Percentiles rank a stretch among this genome's conserved stretches.
phyloP scores from a whole-genome alignment of 2,329 filamentous ascomycete genomes.

The Biscogniauxia sp. region DNA sequence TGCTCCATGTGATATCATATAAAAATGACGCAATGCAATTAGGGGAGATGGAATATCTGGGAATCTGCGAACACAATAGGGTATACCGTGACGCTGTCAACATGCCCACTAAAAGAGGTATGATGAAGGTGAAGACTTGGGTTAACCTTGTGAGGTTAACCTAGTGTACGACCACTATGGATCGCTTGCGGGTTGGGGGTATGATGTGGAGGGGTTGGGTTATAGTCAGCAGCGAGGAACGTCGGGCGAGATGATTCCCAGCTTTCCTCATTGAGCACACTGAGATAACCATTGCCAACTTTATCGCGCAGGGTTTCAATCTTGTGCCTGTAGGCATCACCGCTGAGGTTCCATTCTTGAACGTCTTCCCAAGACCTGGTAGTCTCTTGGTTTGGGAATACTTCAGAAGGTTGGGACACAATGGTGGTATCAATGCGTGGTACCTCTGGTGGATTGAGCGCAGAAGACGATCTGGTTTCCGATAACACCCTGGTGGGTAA shows the following conservation, averaged over 20 bases:
- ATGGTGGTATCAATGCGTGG: slow-evolving; percentile 40
- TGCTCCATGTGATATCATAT: slow-evolving; percentile 28
- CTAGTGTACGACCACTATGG: slow-evolving; percentile 52
- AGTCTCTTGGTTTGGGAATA: slow-evolving; percentile 32
- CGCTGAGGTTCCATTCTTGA: slow-evolving; percentile 64
- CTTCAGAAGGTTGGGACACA: slow-evolving; percentile 33
- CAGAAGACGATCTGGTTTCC: slow-evolving; percentile 33
- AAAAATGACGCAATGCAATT: slow-evolving; percentile 26
- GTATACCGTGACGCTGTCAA: slow-evolving; percentile 14
- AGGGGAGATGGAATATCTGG: slow-evolving; percentile 20
- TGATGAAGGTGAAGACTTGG: slow-evolving; percentile 5
- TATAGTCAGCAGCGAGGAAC: slow-evolving; percentile 40
- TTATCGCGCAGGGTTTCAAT: slow-evolving; percentile 83
- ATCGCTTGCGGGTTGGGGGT: slow-evolving; percentile 46
- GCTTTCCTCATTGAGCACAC: slow-evolving; percentile 75
- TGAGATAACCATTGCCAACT: slow-evolving; percentile 84
- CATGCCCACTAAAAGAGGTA: slow-evolving; percentile 7
- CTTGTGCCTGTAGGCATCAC: slow-evolving; percentile 81
- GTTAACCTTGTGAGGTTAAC: slow-evolving; percentile 33
- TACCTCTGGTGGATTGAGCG: slow-evolving; percentile 30
- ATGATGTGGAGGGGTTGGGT: slow-evolving; percentile 35
- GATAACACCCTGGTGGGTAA: slow-evolving; percentile 30
- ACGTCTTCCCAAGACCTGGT: slow-evolving; percentile 39
- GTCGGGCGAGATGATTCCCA: slow-evolving; percentile 49
- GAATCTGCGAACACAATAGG: slow-evolving; percentile 10